Percentiles rank a stretch among this genome's conserved stretches.
These are phyloP conservation scores for Globisporangium middletonii DNA, from an alignment of 352 stramenopile genomes.

Conservation along the genomic window DNA sequence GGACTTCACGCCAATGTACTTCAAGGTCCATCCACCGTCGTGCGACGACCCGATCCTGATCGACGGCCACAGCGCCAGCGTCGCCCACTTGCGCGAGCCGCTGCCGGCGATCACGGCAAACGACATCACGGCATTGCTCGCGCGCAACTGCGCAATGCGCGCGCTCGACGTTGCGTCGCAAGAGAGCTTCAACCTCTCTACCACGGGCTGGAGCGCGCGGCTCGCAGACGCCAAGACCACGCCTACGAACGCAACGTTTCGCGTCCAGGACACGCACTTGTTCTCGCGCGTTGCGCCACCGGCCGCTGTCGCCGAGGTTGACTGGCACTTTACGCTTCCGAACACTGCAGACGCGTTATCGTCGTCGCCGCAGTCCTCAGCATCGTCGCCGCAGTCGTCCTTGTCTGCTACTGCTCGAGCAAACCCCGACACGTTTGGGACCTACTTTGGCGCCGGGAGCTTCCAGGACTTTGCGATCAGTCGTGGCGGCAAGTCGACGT, in stretches of 20 bases:
- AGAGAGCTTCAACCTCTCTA: conserved; percentile 17
- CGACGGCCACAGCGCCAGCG: conserved; percentile 3
- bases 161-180: conserved; percentile 17
- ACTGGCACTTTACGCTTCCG: conserved; percentile 40
- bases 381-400: conserved; percentile 7
- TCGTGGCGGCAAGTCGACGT: conserved; percentile 44
- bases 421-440: conserved; percentile 54
- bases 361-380: conserved; percentile 4
- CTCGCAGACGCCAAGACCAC: conserved; percentile 12
- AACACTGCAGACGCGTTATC: background rate
- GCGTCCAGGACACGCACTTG: conserved; percentile 35
- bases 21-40: conserved; percentile 16
- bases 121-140: conserved; percentile 13
- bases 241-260: conserved; percentile 51
- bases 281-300: conserved; percentile 35
- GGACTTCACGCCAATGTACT: conserved; percentile 24
- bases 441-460: conserved; percentile 39
- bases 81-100: conserved; percentile 32
- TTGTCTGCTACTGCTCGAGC: background rate
- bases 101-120: conserved; percentile 27
- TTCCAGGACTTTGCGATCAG: conserved; percentile 68
- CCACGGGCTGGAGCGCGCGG: conserved; percentile 12
- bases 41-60: conserved; percentile 16
- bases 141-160: conserved; percentile 12
- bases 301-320: conserved; percentile 39